Evolutionary conservation across 192 early-diverging fungal species (phyloP).

Genomic region (Entophlyctis helioformis): DNA sequence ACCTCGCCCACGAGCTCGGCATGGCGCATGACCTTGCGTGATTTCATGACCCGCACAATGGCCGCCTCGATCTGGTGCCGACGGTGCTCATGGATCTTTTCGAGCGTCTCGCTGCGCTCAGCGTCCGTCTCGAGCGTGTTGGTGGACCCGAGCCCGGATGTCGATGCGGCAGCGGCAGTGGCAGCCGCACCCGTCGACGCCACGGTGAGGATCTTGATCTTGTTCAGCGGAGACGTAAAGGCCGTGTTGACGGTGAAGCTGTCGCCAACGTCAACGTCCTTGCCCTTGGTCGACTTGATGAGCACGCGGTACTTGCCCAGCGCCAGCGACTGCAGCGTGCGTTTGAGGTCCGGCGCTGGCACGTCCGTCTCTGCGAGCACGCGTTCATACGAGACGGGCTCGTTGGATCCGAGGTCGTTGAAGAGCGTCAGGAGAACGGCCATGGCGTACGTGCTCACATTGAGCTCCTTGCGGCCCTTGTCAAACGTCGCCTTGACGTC

Average conservation of each 20-base stretch:
- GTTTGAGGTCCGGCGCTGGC: slow-evolving; percentile 65
- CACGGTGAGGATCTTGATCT: slow-evolving; percentile 81
- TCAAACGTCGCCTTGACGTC: slow-evolving; percentile 65
- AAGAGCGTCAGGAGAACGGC: slow-evolving; percentile 50
- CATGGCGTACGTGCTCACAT: slow-evolving; percentile 22
- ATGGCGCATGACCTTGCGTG: slow-evolving; percentile 76
- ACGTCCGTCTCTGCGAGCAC: slow-evolving; percentile 61
- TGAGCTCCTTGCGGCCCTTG: slow-evolving; percentile 37
- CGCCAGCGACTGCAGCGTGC: slow-evolving; percentile 76
- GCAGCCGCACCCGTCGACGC: no score
- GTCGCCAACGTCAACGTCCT: slow-evolving; percentile 36
- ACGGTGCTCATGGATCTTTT: slow-evolving; percentile 75
- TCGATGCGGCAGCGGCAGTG: no score
- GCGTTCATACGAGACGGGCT: slow-evolving; percentile 46
- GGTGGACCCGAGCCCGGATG: no score
- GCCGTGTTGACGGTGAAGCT: slow-evolving; percentile 26
- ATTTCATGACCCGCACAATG: slow-evolving; percentile 97
- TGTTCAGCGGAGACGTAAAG: slow-evolving; percentile 67
- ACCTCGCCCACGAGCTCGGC: slow-evolving; percentile 77
- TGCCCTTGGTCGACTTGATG: slow-evolving; percentile 61
- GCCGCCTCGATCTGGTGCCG: slow-evolving; percentile 88
- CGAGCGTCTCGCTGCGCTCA: slow-evolving; percentile 72
- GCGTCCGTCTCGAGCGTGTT: slow-evolving; percentile 37
- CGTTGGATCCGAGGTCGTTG: slow-evolving; percentile 39
- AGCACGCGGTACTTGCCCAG: slow-evolving; percentile 76